Base-by-base conservation (phyloP, 169 alveolate genomes). In the Plasmodium vinckei region DNA sequence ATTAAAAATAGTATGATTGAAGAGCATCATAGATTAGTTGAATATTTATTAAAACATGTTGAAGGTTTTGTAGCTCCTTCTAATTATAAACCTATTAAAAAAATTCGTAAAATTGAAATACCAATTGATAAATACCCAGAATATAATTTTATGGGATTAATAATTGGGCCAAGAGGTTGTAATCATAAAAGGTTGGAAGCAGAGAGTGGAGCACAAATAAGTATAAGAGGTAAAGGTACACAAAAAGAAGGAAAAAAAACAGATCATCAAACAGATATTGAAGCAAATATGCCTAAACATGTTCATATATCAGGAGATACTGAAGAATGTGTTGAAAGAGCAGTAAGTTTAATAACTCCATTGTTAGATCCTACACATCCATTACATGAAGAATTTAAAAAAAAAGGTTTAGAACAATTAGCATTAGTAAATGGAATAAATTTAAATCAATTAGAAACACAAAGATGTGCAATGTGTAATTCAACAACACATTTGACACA, bases 111-210 rank as follows among this genome's bases (percentile, higher is more conserved):
- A 64, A 95, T 97, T 33, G 94, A 94, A 72, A 96, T 96, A 21
- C 98, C 98, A 17, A 88, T 95, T 54, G 97, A 95, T 70, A 95
- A 95, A 93, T 96, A 96, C 75, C 98, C 98, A 2, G 98, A 97
- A 65, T 95, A 96, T 90, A 97, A 97, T 92, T 97, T 97, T 93
- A 97, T 97, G 97, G 98, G 98, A 1, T 93, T 97, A 72, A 96
- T 97, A 73, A 96, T 97, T 57, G 99, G 99, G 1, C 99, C 99
- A 6, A 92, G 99, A 61, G 99, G 99, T 13, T 96, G 98, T 86
- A 96, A 97, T 84, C 99, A 97, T 95, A 95, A 96, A 42, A 75
- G 98, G 17, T 92, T 96, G 53, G 98, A 96, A 88, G 97, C 97
- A 23, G 97, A 96, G 71, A 95, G 97, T 86, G 98, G 98, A 23